Percentiles rank a stretch among this genome's conserved stretches.
phyloP scores from a whole-genome alignment of 2,329 filamentous ascomycete genomes.

The Sarocladium oryzae region DNA sequence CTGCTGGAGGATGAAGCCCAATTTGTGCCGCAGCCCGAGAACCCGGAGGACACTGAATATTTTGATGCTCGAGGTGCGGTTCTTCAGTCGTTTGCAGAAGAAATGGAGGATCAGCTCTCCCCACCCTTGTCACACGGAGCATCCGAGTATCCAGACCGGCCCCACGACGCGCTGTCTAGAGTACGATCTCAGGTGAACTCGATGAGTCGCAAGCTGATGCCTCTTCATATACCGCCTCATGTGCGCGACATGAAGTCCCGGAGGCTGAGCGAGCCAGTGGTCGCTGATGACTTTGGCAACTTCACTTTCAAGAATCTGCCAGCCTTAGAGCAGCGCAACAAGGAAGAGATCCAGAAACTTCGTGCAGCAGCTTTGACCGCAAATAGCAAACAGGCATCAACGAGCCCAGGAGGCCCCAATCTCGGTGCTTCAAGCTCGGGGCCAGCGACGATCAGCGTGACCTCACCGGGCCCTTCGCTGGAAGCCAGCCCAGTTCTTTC shows the following conservation, averaged over 20 bases:
- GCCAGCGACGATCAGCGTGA: constrained; percentile 25
- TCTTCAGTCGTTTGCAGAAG: constrained; percentile 84
- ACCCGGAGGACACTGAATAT: constrained; percentile 96
- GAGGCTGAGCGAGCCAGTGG: constrained; percentile 82
- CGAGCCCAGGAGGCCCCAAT: constrained; percentile 42
- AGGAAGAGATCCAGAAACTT: constrained; percentile 95
- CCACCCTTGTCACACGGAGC: constrained; percentile 61
- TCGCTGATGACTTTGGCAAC: constrained; percentile 87
- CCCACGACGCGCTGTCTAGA: constrained; percentile 88
- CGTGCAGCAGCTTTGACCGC: constrained; percentile 79
- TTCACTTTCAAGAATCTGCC: constrained; percentile 97
- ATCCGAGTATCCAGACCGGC: constrained; percentile 77
- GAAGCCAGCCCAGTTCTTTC: constrained; percentile 82
- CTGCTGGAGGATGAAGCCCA: constrained; percentile 92
- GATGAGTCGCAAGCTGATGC: constrained; percentile 88
- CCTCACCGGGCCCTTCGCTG: constrained; percentile 57
- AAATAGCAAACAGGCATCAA: constrained; percentile 46
- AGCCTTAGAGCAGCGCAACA: constrained; percentile 95
- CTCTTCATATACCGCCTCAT: constrained; percentile 91
- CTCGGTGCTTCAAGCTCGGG: constrained; percentile 30
- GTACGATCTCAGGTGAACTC: constrained; percentile 80
- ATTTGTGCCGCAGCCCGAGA: constrained; percentile 86
- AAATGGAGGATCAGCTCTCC: constrained; percentile 83
- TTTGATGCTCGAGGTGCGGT: constrained; percentile 91
- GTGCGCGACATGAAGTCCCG: constrained; percentile 86